Conservation (phyloP, 2,329 filamentous ascomycete genomes). For the Epichloe gansuensis region DNA sequence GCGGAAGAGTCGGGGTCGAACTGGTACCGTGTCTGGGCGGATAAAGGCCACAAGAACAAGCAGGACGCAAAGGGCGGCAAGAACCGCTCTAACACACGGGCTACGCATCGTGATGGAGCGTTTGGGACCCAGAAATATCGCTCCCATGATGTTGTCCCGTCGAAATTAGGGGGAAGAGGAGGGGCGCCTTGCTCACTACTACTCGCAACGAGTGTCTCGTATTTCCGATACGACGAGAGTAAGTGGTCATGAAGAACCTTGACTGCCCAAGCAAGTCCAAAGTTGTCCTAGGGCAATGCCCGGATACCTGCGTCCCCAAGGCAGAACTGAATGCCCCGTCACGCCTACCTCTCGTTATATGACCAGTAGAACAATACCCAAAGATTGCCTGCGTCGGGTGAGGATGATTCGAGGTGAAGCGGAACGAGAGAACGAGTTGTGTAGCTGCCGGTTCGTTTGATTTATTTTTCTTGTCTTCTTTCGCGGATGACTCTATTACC, state of each 20-base stretch:
- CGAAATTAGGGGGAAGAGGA: too few relatives aligned
- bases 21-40: conserved; percentile 28
- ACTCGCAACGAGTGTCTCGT: too few relatives aligned
- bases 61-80: conserved; percentile 31
- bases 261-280: too few relatives aligned
- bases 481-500: not conserved
- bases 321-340: too few relatives aligned
- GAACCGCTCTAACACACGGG: conserved; percentile 31
- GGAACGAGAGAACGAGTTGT: not conserved
- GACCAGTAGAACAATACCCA: too few relatives aligned
- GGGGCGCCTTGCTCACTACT: too few relatives aligned
- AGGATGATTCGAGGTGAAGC: not conserved
- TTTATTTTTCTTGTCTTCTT: not conserved
- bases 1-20: conserved; percentile 28
- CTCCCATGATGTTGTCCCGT: conserved; percentile 19
- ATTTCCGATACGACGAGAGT: too few relatives aligned
- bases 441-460: not conserved
- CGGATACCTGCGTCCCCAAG: too few relatives aligned
- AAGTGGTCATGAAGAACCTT: too few relatives aligned
- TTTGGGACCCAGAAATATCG: conserved; percentile 23
- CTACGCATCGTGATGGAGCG: conserved; percentile 38
- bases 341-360: too few relatives aligned
- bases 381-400: too few relatives aligned
- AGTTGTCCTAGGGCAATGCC: too few relatives aligned
- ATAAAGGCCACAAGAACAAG: conserved; percentile 30